phyloP scores from a whole-genome alignment of 148 eudicot species.

The Cornus florida region DNA sequence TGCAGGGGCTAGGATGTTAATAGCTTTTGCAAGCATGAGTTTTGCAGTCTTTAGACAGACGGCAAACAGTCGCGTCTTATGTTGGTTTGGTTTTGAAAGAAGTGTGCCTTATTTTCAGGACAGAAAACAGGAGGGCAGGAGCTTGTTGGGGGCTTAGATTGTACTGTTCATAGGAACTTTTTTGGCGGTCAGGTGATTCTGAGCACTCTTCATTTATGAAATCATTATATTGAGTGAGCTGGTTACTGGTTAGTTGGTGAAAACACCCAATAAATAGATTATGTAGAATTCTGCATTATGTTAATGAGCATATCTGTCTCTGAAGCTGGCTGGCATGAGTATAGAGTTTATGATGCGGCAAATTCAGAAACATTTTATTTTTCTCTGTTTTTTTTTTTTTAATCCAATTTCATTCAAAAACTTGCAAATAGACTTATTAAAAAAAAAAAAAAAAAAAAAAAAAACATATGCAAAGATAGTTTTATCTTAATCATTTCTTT shows the following conservation, averaged over 20 bases:
- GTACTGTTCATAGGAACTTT: conserved; percentile 90
- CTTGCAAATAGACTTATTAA: too few relatives aligned
- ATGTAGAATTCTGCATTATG: neutral
- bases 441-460: too few relatives aligned
- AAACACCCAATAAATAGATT: neutral
- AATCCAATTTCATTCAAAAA: neutral
- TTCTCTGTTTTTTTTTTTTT: neutral
- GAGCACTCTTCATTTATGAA: neutral
- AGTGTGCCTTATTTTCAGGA: conserved; percentile 49
- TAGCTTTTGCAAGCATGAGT: neutral
- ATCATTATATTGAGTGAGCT: neutral
- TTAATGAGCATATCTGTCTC: neutral
- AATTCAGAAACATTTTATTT: neutral
- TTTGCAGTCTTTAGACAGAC: neutral
- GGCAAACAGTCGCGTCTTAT: neutral
- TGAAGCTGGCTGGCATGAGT: neutral
- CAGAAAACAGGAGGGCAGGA: conserved; percentile 96
- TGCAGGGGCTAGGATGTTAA: too few relatives aligned
- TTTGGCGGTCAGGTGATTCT: conserved; percentile 88
- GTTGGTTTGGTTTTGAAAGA: neutral
- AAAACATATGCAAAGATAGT: neutral
- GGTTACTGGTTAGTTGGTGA: neutral
- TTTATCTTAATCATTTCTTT: neutral
- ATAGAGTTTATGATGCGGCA: neutral
- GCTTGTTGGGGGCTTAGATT: conserved; percentile 90